phyloP scores from a whole-genome alignment of 139 green algal genomes.

The Closterium sp. region DNA sequence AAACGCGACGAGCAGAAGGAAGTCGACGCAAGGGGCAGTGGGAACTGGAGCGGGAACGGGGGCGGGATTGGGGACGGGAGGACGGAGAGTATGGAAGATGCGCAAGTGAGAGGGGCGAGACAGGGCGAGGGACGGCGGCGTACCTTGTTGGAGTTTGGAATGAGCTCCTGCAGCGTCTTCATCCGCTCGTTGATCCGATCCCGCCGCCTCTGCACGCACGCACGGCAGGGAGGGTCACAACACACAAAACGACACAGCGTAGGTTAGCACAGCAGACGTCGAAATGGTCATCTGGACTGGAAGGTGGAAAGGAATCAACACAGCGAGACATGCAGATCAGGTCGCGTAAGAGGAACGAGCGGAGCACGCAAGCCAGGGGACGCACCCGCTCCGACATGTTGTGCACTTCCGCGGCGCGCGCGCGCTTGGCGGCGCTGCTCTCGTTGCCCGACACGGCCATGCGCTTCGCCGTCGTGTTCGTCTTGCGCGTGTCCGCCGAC shows the following conservation, averaged over 20 bases:
- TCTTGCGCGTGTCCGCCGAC: conserved; percentile 10
- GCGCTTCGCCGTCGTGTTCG: not conserved
- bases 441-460: not conserved
- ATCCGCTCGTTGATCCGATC: conserved; percentile 53
- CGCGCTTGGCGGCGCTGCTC: conserved; percentile 36
- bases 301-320: not conserved
- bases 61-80: too few species aligned
- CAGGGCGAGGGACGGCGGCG: not conserved
- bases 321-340: not conserved
- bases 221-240: too few species aligned
- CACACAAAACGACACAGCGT: not conserved
- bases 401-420: conserved; percentile 44
- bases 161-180: conserved; percentile 48
- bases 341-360: not conserved
- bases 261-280: not conserved
- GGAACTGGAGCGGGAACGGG: not conserved
- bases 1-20: not conserved
- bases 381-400: conserved; percentile 49
- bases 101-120: not conserved
- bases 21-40: not conserved
- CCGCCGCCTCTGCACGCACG: conserved; percentile 24
- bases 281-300: not conserved
- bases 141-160: conserved; percentile 54
- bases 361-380: not conserved
- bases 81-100: not conserved